A percentile compares a stretch with the other conserved stretches of the same genome.
phyloP scores from a whole-genome alignment of 176 grass and related monocot species.

The Metroxylon sagu region DNA sequence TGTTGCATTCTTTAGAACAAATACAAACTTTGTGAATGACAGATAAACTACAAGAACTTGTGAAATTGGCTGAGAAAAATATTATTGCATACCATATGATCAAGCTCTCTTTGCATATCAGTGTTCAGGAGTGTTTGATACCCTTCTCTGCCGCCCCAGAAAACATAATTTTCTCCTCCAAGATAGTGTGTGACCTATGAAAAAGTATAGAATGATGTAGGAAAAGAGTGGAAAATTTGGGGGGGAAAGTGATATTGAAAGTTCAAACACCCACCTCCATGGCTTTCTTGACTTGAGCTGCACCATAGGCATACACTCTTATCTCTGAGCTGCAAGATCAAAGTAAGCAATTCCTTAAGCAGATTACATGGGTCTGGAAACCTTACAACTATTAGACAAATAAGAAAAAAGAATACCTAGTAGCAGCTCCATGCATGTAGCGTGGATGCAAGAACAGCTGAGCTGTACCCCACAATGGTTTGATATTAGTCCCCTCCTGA shows the following conservation, averaged over 20 bases:
- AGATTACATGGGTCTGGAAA: no score
- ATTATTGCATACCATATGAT: conserved; percentile 57
- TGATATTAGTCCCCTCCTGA: conserved; percentile 65
- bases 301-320: conserved; percentile 77
- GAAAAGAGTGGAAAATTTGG: not conserved
- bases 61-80: not conserved
- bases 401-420: conserved; percentile 39
- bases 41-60: no score
- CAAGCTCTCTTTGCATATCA: conserved; percentile 92
- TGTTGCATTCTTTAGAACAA: no score
- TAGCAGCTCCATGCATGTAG: conserved; percentile 93
- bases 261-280: conserved; percentile 48
- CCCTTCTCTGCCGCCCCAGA: conserved; percentile 92
- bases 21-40: no score
- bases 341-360: no score
- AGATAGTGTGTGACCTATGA: conserved; percentile 82
- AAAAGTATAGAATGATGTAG: conserved; percentile 16
- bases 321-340: conserved; percentile 34
- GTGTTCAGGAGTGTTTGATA: conserved; percentile 98
- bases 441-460: conserved; percentile 83
- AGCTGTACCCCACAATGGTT: conserved; percentile 74
- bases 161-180: conserved; percentile 95
- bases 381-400: no score
- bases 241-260: not conserved
- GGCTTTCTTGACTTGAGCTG: conserved; percentile 96